phyloP scores from a whole-genome alignment of 73 alveolate species.

The Symbiodinium natans region DNA sequence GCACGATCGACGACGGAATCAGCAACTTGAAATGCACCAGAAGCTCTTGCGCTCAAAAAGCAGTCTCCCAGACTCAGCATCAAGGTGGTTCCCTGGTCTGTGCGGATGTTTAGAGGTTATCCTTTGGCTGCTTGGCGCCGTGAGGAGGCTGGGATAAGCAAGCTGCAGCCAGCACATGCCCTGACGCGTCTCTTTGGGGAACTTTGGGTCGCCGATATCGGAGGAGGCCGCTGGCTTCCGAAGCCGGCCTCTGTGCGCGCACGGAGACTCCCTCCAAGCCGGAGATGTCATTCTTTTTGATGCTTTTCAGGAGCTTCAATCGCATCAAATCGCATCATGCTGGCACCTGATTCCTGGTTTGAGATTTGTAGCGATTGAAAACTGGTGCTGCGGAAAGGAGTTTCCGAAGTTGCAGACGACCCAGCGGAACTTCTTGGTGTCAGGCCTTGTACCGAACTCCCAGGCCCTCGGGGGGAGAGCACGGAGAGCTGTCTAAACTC shows the following conservation, averaged over 20 bases:
- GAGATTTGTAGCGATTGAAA: too few species aligned
- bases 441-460: slow-evolving; percentile 62
- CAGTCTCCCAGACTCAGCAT: not conserved
- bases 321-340: not conserved
- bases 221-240: not conserved
- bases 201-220: not conserved
- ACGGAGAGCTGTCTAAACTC: too few species aligned
- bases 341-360: too few species aligned
- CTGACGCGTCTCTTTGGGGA: not conserved
- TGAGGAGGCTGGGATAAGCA: slow-evolving; percentile 15
- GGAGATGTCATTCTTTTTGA: slow-evolving; percentile 3
- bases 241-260: not conserved
- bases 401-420: slow-evolving; percentile 34
- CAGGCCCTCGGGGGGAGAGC: slow-evolving; percentile 27
- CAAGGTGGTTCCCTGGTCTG: slow-evolving; percentile 79
- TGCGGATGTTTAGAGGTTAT: slow-evolving; percentile 75
- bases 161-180: not conserved
- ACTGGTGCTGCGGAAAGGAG: not conserved
- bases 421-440: slow-evolving; percentile 33
- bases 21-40: not conserved
- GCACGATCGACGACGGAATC: not conserved
- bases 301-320: not conserved
- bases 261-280: not conserved
- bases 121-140: slow-evolving; percentile 93
- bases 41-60: not conserved